A percentile compares a stretch with the other conserved stretches of the same genome.
Conservation (phyloP, 371 early-diverging fungal species). For the Rhizopus stolonifer region DNA sequence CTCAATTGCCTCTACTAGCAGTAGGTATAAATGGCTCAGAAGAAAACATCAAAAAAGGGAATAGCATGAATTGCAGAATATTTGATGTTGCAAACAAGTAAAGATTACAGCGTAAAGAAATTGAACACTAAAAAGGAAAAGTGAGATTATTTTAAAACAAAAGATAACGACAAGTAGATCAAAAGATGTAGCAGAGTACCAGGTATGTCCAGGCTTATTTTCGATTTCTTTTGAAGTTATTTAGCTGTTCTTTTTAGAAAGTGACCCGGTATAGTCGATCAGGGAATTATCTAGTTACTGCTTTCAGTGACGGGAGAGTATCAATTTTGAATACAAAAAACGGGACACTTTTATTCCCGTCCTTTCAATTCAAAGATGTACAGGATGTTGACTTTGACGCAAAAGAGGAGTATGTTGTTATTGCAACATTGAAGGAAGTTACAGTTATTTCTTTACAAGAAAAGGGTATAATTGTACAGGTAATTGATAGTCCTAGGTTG, state of each 20-base stretch:
- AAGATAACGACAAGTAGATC: slow-evolving; percentile 21
- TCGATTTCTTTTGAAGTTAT: neutral
- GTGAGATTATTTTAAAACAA: neutral
- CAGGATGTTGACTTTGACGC: slow-evolving; percentile 60
- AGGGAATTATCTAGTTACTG: slow-evolving; percentile 58
- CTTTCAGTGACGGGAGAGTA: slow-evolving; percentile 63
- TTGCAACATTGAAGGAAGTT: slow-evolving; percentile 42
- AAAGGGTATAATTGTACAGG: slow-evolving; percentile 50
- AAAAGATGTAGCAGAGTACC: slow-evolving; percentile 29
- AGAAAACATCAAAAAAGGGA: slow-evolving; percentile 46
- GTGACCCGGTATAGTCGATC: slow-evolving; percentile 51
- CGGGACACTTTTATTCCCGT: slow-evolving; percentile 46
- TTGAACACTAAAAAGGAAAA: neutral
- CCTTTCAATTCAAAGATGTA: slow-evolving; percentile 53
- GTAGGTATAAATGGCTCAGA: slow-evolving; percentile 58
- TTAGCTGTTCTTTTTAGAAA: slow-evolving; percentile 26
- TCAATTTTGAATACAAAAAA: slow-evolving; percentile 54
- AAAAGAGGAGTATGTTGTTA: slow-evolving; percentile 29
- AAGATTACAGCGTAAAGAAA: neutral
- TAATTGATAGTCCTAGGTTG: slow-evolving; percentile 60
- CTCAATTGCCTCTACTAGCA: slow-evolving; percentile 39
- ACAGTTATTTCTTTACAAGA: slow-evolving; percentile 50
- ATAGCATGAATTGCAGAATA: slow-evolving; percentile 54
- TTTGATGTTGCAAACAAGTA: slow-evolving; percentile 48
- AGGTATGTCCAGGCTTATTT: slow-evolving; percentile 12